Evolutionary conservation across 129 eudicot genomes (phyloP), one percentile per base, ranked within the genome.

Genomic region (Flaveria bidentis): DNA sequence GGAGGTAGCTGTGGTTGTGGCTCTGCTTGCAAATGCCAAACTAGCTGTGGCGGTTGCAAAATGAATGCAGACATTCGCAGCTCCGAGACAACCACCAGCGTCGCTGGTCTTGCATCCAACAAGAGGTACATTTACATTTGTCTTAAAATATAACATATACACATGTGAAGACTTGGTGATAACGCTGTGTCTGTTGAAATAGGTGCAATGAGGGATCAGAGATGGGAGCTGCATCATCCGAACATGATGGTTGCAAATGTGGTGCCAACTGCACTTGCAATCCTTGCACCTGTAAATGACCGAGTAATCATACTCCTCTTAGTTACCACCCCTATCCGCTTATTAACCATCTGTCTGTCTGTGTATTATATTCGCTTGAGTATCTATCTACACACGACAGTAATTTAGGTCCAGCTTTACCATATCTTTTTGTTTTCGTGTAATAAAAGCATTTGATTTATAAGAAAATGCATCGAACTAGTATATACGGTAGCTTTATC

Each of bases 211-310:
- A 81, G 26, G 91, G 84, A 73, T 76, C 81, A 25, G 87, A 80
- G 82, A 80, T 26, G 84, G 87, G 83, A 42, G 87, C 26, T 56
- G 81, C 67, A 36, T 60, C 73, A 44, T 78, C 84, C 0, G 94
- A 84, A 78, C 36, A 88, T 61, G 85, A 73, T 42, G 97, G 92
- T 17, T 91, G 97, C 97, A 87, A 88, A 84, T 91, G 97, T 16
- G 91, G 90, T 9, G 70, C 72, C 52, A 80, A 73, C 83, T 92
- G 97, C 89, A 83, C 80, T 23, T 91, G 96, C 78, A 64, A 87
- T 66, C 97, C 97, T 36, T 91, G 97, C 88, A 85, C 74, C 17
- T 92, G 97, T 90, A 85, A 92, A 80, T 88, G 88, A 88, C 52
- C 4, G 10, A n/a, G 5, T 14, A 16, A 51, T 51, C 56, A 1